Evolutionary conservation across 2,329 filamentous ascomycete genomes (phyloP), one percentile per base, ranked within the genome.

Genomic region (Aspergillus aculeatinus): DNA sequence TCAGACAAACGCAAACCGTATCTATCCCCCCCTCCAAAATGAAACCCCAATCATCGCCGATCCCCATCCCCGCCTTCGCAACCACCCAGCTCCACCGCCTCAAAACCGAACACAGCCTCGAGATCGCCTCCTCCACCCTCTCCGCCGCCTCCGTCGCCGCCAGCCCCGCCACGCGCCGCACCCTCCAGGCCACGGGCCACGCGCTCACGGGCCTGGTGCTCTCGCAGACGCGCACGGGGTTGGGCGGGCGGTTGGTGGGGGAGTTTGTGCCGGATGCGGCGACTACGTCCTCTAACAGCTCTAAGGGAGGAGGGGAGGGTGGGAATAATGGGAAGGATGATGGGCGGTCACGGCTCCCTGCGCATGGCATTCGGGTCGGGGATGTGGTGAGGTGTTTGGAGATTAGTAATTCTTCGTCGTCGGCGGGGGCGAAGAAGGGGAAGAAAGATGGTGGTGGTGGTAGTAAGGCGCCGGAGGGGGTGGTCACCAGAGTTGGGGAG

Each of bases 221-320:
- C 35, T 81, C 84, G 11, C 88, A 89, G 19, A 90, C 90, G 72
- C 88, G 93, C 31, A 99, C 95, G 0, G 95, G 95, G 0, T 82
- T 97, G 42, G 95, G 93, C 16, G 95, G 95, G n/a, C 90, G 92
- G 65, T 92, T 91, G 0, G 89, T 99, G 1, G 80, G 97, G 3
- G 93, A 97, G 74, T 86, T 99, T 5, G 80, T 79, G 1, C 75
- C 78, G 1, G 94, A 97, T 70, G 78, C 85, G n/a, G 90, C 92
- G 0, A 84, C 89, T 2, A 82, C 84, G 3, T 75, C 84, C 4
- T 75, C 77, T 4, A 68, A 65, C 39, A 65, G 63, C 14, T 60
- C 66, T 2, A 69, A 65, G 27, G 49, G 56, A 12, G 48, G 48
- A 12, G 60, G 55, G 11, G 62, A 67, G 5, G 76, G 83, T 58